Conservation (phyloP, 257 asterid genomes). For the Prunella vulgaris region DNA sequence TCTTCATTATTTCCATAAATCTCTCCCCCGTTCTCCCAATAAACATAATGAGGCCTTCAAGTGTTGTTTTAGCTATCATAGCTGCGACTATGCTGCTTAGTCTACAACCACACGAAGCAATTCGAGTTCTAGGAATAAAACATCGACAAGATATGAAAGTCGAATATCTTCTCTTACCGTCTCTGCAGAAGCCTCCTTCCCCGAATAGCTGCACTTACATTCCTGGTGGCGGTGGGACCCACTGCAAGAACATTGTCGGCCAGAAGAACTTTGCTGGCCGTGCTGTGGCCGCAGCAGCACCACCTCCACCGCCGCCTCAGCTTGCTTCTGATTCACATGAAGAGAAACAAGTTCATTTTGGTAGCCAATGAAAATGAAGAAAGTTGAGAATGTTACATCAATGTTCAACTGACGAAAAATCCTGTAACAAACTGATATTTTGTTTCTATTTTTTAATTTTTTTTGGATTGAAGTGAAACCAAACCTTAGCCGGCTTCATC, state of each 20-base stretch:
- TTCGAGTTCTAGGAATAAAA: constrained; percentile 24
- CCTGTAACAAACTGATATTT: background rate
- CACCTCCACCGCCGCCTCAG: constrained; percentile 9
- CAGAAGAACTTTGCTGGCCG: constrained; percentile 32
- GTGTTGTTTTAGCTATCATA: background rate
- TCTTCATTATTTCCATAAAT: background rate
- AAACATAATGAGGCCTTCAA: constrained; percentile 19
- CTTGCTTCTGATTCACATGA: constrained; percentile 5
- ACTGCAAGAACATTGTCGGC: constrained; percentile 19
- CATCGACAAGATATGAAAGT: constrained; percentile 9
- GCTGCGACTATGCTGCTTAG: constrained; percentile 1
- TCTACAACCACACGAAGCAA: constrained; percentile 22
- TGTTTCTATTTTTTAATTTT: background rate
- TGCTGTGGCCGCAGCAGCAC: background rate
- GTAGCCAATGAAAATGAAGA: too few relatives aligned
- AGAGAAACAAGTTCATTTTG: constrained; percentile 13
- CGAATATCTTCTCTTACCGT: constrained; percentile 25
- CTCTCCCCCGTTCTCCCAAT: background rate
- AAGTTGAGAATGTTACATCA: background rate
- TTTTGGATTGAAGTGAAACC: background rate
- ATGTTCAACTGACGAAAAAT: background rate
- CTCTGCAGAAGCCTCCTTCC: constrained; percentile 29
- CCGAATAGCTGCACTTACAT: constrained; percentile 18
- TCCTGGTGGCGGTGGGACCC: constrained; percentile 19
- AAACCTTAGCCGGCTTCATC: background rate